phyloP scores from a whole-genome alignment of 2,329 filamentous ascomycete species.

The Fonsecaea multimorphosa region DNA sequence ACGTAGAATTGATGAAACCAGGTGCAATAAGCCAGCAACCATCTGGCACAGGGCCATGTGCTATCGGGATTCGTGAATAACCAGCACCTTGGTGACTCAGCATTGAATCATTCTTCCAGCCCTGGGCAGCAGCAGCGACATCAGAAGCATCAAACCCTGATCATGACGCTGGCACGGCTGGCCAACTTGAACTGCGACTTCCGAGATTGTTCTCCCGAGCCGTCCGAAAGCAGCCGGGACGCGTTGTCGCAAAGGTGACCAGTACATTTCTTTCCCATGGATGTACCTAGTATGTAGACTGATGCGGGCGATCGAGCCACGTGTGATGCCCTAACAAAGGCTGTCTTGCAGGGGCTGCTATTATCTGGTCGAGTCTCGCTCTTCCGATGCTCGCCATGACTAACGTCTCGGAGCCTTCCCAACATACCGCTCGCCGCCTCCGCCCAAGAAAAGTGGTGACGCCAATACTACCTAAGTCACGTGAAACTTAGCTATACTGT shows the following conservation, averaged over 20 bases:
- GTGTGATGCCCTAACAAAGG: neutral
- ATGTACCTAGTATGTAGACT: neutral
- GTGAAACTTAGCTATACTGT: neutral
- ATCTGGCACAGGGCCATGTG: conserved; percentile 26
- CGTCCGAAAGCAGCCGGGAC: conserved; percentile 25
- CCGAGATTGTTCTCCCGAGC: conserved; percentile 6
- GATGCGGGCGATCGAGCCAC: neutral
- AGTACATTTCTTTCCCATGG: neutral
- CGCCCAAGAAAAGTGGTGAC: neutral
- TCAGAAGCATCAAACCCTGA: neutral
- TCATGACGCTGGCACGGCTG: conserved; percentile 16
- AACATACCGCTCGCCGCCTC: neutral
- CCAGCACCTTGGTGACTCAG: conserved; percentile 23
- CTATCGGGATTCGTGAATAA: conserved; percentile 26
- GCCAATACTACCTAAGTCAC: neutral
- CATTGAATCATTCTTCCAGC: conserved; percentile 11
- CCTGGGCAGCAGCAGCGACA: neutral
- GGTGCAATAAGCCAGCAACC: conserved; percentile 24
- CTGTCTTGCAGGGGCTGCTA: neutral
- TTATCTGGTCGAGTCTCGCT: neutral
- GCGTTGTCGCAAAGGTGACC: neutral
- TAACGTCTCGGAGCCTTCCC: neutral
- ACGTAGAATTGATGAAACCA: conserved; percentile 1
- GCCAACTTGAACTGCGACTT: neutral
- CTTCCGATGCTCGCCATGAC: neutral